Base-by-base conservation (phyloP, 257 asterid species). In the Gynochthodes officinalis region DNA sequence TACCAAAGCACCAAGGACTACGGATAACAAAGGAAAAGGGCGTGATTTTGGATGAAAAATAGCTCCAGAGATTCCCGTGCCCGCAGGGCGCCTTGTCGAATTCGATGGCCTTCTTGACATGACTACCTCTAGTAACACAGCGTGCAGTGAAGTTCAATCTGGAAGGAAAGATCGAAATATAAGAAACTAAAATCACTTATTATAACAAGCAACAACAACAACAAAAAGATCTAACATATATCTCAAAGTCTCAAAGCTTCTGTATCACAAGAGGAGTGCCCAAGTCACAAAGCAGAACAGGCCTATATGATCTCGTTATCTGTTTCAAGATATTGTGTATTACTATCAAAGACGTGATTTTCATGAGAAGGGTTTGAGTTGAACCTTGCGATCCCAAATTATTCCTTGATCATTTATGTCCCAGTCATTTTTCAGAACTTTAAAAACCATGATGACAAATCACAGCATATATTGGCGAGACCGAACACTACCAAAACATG, bases 101-200 rank as follows among this genome's bases (percentile, higher is more conserved):
- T 72, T 81, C 66, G 73, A 71, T 7, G 84, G 82, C 82, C 79
- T 81, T 76, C 86, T 79, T 30, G 84, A 76, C 88, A 84, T 84
- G 70, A 73, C 73, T 70, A 19, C 37, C 50, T 70, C 23, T 0
- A 6, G 42, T 66, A 27, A 30, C 10, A 23, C 35, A 27, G 37
- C 21, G 71, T 6, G 67, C 12, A 32, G 67, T 42, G 58, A 52
- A 59, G 33, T 42, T 62, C 76, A 43, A 49, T 32, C 76, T 61
- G 76, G 40, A 60, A 4, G 25, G 5, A 58, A 58, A 58, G 10
- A 46, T 46, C 30, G 25, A n/a, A 62, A 1, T n/a, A n/a, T n/a
- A 42, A n/a, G n/a, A 61, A 5, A 50, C 25, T 50, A 43, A 10
- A 33, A 0, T 61, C 50, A 33, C 64, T 4, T 3, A 8, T 2